Evolutionary conservation across 805 yeast species (phyloP), one percentile per base, ranked within the genome.

Genomic region (Myxozyma mucilagina): DNA sequence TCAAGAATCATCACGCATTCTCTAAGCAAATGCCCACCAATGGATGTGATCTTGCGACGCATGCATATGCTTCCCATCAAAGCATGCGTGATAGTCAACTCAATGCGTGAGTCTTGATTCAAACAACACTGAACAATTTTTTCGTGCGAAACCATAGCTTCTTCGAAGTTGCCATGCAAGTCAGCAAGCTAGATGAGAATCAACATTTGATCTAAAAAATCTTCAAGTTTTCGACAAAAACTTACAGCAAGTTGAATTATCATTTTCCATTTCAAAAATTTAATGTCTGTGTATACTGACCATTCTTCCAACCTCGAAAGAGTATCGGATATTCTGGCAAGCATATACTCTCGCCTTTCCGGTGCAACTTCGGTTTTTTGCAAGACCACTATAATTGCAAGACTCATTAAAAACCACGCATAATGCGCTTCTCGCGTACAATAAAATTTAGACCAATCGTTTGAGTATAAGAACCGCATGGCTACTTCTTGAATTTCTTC

Each of bases 241-340:
- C 65, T 39, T 47, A 55, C 65, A 32, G 53, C 55, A 49, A 62
- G 47, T 13, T 53, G 59, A 34, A 62, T 44, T 1, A 44, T 53
- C 49, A 16, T 36, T 9, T 36, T 18, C 51, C 47, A 36, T 14
- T 16, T 53, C 10, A 18, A 5, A 34, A 31, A 31, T 18, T 45
- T 47, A 20, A 41, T 44, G 32, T 41, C 48, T 16, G 57, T 31
- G 14, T 35, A 13, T 8, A 38, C 57, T 5, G 57, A 29, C 51
- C 57, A 45, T 18, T 44, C 51, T 14, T 53, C 57, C 43, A 53
- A 14, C 16, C 32, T 44, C 34, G 24, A n/a, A 49, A 51, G 48
- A 34, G 47, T 44, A 29, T 57, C 67, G 13, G 32, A 36, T 29
- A 63, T 47, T 13, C 59, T 42, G 9, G 66, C 63, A 47, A 64